Evolutionary conservation across 2,329 filamentous ascomycete genomes (phyloP), one percentile per base, ranked within the genome.

Genomic region (Xylariaceae sp.): DNA sequence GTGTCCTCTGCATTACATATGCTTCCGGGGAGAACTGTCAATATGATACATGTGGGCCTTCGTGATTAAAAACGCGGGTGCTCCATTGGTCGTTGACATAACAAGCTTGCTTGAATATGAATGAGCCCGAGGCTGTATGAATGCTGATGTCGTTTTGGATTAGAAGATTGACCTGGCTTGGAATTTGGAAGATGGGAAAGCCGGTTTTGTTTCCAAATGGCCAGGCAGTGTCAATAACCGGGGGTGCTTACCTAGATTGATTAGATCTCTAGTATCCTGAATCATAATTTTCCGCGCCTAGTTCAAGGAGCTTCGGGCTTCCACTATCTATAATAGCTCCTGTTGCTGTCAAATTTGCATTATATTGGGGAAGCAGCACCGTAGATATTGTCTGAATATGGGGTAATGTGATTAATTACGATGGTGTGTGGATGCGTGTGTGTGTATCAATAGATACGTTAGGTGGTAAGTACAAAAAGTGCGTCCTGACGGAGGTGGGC

Each of bases 361-460:
- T 37, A 12, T 37, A 37, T 3, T 16, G 14, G 12, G 3, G 12
- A 37, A 12, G 32, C 32, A 16, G 3, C 9, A 14, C 3, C 32
- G 32, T 12, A 37, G 3, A 16, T 37, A 10, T 29, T 14, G 12
- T 12, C 5, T 37, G 23, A 26, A 26, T 26, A 9, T 37, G 32
- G 32, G 32, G 32, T 14, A 37, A 37, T 37, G 12, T 10, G 14
- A 37, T 10, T 21, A 48, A 61, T 59, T 61, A 61, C 44, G 14
- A 47, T 50, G 32, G 32, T 37, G 32, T 37, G 3, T 37, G 32
- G 26, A 10, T 5, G n/a, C n/a, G n/a, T n/a, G n/a, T n/a, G n/a
- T n/a, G 32, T 37, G 32, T 37, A 37, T 42, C 7, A 45, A n/a
- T 3, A 26, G 14, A 23, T 41, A 21, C 21, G 46, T 21, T 19